Evolutionary conservation across 257 asterid species (phyloP).

Genomic region (Paraleonurus japonicus): DNA sequence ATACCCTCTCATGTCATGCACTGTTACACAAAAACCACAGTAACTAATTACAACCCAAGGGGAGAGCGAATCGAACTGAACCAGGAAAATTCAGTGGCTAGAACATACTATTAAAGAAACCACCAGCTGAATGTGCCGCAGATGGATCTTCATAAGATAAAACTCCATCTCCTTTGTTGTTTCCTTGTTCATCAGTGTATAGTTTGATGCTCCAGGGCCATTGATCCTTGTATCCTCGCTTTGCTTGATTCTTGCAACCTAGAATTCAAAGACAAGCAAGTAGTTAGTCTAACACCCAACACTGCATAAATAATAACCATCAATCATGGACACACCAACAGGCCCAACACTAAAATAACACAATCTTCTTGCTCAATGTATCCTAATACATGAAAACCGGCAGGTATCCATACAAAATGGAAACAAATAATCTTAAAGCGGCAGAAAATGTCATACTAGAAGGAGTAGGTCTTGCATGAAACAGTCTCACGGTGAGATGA

Average conservation of each 20-base stretch:
- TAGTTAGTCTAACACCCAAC: conserved; percentile 8
- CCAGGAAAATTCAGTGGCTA: neutral
- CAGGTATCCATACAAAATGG: neutral
- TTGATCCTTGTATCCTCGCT: conserved; percentile 97
- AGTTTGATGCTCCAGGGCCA: conserved; percentile 99
- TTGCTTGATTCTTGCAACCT: conserved; percentile 99
- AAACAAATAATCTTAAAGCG: neutral
- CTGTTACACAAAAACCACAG: conserved; percentile 37
- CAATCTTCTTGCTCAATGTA: neutral
- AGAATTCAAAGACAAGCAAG: neutral
- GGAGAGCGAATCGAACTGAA: neutral
- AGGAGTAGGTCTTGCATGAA: no score
- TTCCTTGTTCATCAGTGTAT: conserved; percentile 93
- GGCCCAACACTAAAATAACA: neutral
- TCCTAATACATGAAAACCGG: neutral
- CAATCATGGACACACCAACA: neutral
- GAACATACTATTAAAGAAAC: conserved; percentile 80
- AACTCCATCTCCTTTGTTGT: conserved; percentile 96
- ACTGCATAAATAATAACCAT: neutral
- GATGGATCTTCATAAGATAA: conserved; percentile 97
- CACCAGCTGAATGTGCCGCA: conserved; percentile 99
- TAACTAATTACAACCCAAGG: neutral
- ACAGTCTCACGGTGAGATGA: no score
- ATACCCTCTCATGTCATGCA: conserved; percentile 75
- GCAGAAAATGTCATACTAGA: neutral